Conservation (phyloP, 106 monocot species). For the Hemerocallis citrina region DNA sequence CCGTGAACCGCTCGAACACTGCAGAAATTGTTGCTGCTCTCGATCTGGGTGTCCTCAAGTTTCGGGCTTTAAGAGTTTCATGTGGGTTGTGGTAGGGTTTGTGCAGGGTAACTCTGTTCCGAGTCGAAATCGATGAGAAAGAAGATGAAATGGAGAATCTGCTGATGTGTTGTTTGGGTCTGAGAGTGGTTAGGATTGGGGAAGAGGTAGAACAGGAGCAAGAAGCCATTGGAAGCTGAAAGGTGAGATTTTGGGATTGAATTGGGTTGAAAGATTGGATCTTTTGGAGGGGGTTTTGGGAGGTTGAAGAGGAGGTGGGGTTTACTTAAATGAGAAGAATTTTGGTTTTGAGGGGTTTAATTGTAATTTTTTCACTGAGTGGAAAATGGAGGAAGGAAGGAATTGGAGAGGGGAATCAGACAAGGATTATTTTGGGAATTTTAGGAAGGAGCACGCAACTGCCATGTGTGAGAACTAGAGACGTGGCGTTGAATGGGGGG, state of each 20-base stretch:
- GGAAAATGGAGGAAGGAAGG: not conserved
- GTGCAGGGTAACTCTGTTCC: not conserved
- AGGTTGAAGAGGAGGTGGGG: not conserved
- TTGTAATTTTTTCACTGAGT: not conserved
- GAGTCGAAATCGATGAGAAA: constrained; percentile 1
- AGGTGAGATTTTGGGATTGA: not conserved
- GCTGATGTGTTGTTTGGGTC: not conserved
- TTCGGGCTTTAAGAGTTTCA: not conserved
- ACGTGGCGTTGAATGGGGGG: no score
- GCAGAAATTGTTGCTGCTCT: constrained; percentile 33
- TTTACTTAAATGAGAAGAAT: not conserved
- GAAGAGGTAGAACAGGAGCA: not conserved
- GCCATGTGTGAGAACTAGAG: no score
- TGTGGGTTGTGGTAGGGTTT: not conserved
- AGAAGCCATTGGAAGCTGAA: not conserved
- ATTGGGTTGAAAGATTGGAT: not conserved
- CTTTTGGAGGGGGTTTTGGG: not conserved
- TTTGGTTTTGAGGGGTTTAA: not conserved
- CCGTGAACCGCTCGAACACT: constrained; percentile 89
- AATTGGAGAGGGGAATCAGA: not conserved
- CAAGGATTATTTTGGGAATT: no score
- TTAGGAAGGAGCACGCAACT: no score
- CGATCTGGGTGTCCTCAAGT: no score
- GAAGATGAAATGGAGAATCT: no score
- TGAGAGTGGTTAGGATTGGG: not conserved